phyloP scores from a whole-genome alignment of 2,329 filamentous ascomycete genomes.

The Escovopsis sp. region DNA sequence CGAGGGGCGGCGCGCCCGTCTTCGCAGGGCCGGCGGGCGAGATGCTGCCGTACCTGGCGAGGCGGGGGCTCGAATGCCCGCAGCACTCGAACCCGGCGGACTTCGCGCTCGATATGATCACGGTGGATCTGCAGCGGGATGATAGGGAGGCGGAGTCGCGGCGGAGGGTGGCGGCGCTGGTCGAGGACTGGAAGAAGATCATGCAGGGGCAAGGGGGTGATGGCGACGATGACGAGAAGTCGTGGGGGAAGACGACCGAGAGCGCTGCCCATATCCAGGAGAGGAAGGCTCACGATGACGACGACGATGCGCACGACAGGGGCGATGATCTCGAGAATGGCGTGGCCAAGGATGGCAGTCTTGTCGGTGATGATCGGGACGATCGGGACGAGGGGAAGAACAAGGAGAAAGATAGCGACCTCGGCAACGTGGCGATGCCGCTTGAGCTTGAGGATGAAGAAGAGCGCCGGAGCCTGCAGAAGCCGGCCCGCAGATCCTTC shows the following conservation, averaged over 20 bases:
- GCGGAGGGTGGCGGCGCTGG: constrained; percentile 43
- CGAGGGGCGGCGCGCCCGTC: constrained; percentile 51
- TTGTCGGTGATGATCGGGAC: no score
- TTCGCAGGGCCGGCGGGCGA: constrained; percentile 47
- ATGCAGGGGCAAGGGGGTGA: no score
- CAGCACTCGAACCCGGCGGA: constrained; percentile 61
- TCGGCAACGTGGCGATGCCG: no score
- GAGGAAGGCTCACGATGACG: constrained; percentile 3
- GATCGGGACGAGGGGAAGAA: no score
- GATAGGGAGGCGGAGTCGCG: constrained; percentile 46
- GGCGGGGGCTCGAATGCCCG: constrained; percentile 48
- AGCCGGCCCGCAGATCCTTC: constrained; percentile 20
- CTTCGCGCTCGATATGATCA: constrained; percentile 63
- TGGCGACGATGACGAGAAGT: no score
- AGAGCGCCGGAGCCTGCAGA: no score
- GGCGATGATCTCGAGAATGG: not conserved
- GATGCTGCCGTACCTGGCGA: constrained; percentile 51
- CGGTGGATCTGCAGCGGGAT: constrained; percentile 55
- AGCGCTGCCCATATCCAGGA: no score
- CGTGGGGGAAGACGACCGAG: constrained; percentile 2
- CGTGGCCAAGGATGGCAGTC: not conserved
- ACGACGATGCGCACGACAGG: not conserved
- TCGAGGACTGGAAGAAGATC: constrained; percentile 38
- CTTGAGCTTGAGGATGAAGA: no score
- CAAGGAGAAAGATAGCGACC: no score